Base-by-base conservation (phyloP, 148 eudicot species). In the Amaranthus hypochondriacus region DNA sequence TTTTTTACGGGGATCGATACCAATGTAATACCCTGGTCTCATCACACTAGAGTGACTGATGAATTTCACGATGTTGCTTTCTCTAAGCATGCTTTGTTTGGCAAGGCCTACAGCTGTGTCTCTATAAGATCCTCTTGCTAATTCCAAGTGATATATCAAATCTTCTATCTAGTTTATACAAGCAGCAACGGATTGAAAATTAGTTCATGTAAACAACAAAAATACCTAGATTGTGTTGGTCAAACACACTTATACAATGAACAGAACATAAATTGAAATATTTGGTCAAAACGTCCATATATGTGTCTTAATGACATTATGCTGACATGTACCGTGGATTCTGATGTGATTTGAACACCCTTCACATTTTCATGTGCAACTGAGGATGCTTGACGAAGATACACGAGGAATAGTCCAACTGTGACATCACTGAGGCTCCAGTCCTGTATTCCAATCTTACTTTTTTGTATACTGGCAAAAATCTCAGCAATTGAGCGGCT, bases 391-490 rank as follows among this genome's bases (percentile, higher is more conserved):
- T 94, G 97, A 75, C 83, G 88, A 74, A 94, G 90, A 87, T 94
- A 91, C 50, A 94, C 74, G 79, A 94, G 97, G 80, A 86, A 94
- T 67, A 94, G 81, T 67, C 98, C 98, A 72, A 94, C 75, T 44
- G 97, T 94, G 76, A 94, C 92, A 84, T 94, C 97, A 81, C 92
- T 84, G 57, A 92, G 79, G 80, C 93, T 94, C 98, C 98, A 94
- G 81, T 94, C 91, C 70, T 91, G 88, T 70, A 94, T 62, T 68
- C 97, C 98, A 78, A 79, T 69, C 84, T 90, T 89, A 78, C 95
- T 91, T 78, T 81, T 83, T 75, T 92, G 98, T 66, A 94, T 87
- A 78, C 93, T 88, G 46, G 96, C 81, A 78, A 86, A 53, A 50
- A 92, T 92, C 71, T 92, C 97, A 48, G 87, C 72, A 63, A 92